These are phyloP conservation scores for Penicillium sp. DNA, from an alignment of 2,329 filamentous ascomycete genomes.

Conservation along the genomic window DNA sequence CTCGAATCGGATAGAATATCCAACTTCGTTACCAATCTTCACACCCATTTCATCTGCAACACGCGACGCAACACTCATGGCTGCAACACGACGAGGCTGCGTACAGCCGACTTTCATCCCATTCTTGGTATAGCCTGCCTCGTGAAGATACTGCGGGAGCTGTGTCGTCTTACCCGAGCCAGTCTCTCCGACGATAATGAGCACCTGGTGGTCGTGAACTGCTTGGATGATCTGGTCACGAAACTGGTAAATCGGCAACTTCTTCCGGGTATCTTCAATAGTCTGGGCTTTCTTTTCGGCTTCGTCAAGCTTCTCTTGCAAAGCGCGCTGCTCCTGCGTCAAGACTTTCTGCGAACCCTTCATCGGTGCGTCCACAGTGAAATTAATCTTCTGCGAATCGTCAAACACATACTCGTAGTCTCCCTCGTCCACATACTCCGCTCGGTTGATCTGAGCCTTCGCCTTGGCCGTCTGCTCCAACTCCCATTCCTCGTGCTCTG, in stretches of 20 bases:
- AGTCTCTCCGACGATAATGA: conserved; percentile 94
- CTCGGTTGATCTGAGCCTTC: conserved; percentile 78
- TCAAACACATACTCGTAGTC: conserved; percentile 96
- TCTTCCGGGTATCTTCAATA: conserved; percentile 91
- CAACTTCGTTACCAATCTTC: conserved; percentile 88
- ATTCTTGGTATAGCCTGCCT: conserved; percentile 84
- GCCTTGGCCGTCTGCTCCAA: conserved; percentile 85
- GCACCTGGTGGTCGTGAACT: conserved; percentile 79
- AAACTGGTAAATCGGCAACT: conserved; percentile 86
- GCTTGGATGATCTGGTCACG: conserved; percentile 85
- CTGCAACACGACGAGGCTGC: conserved; percentile 91
- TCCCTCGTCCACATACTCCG: conserved; percentile 75
- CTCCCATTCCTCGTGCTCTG: conserved; percentile 97
- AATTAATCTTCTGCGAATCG: conserved; percentile 84
- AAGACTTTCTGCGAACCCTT: conserved; percentile 73
- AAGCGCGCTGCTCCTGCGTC: conserved; percentile 76
- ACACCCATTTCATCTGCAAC: conserved; percentile 93
- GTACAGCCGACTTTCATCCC: conserved; percentile 90
- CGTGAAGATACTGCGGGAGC: conserved; percentile 88
- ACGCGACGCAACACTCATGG: conserved; percentile 96
- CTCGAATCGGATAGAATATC: conserved; percentile 94
- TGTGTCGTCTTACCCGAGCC: conserved; percentile 97
- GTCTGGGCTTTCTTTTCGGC: conserved; percentile 86
- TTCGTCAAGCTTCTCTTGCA: conserved; percentile 82
- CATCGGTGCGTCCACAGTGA: conserved; percentile 74